Conservation (phyloP, 352 stramenopile genomes). For the Sclerospora graminicola region DNA sequence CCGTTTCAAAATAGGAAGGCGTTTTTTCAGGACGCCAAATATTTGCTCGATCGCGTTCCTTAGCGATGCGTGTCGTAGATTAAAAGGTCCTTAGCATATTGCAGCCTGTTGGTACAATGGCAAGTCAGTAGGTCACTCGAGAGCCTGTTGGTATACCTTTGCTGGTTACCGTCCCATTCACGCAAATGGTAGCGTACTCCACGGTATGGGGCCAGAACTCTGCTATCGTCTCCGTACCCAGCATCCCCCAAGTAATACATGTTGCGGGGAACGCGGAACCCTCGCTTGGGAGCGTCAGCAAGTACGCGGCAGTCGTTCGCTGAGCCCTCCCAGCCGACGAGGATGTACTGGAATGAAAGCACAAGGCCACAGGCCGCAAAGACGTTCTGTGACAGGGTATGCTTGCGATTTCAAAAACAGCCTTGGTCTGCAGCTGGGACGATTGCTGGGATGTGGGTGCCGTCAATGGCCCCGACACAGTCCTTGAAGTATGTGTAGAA, state of each 20-base stretch:
- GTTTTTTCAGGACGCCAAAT: too few relatives aligned
- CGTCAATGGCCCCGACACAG: too few relatives aligned
- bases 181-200: not conserved
- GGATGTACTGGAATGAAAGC: not conserved
- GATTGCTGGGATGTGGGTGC: too few relatives aligned
- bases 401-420: too few relatives aligned
- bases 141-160: not conserved
- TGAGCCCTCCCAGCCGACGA: not conserved
- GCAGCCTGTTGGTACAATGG: not conserved
- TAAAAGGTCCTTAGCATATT: not conserved
- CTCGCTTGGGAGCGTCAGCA: not conserved
- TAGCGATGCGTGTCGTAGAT: too few relatives aligned
- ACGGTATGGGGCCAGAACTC: not conserved
- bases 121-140: not conserved
- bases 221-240: not conserved
- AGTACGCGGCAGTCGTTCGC: not conserved
- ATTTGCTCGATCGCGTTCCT: too few relatives aligned
- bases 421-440: too few relatives aligned
- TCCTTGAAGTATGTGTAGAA: too few relatives aligned
- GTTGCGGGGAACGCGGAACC: not conserved
- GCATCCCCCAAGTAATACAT: not conserved
- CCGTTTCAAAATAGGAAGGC: too few relatives aligned
- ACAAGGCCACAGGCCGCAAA: not conserved
- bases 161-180: not conserved
- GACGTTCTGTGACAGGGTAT: not conserved